phyloP scores from a whole-genome alignment of 1,139 yeast genomes.

The Hyphopichia burtonii region DNA sequence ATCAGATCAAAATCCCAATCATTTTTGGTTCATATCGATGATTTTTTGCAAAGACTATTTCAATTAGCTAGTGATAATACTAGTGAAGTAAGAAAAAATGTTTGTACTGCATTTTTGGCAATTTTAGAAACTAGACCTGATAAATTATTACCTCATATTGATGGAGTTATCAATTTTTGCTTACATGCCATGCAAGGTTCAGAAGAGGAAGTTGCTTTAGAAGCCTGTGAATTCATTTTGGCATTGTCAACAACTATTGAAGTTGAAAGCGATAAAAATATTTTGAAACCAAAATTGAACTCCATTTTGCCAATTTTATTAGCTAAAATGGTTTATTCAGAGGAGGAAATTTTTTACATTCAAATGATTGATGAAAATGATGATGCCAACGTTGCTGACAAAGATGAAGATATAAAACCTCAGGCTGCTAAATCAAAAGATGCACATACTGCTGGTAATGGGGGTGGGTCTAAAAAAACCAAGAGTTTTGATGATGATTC shows the following conservation, averaged over 20 bases:
- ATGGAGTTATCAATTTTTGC: constrained; percentile 82
- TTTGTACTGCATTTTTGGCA: constrained; percentile 76
- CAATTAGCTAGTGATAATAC: constrained; percentile 58
- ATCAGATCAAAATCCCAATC: constrained; percentile 68
- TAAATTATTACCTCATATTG: constrained; percentile 73
- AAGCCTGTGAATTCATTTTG: constrained; percentile 89
- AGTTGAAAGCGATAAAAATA: constrained; percentile 47
- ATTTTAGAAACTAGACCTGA: constrained; percentile 80
- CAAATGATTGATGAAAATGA: constrained; percentile 72
- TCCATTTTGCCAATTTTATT: constrained; percentile 72
- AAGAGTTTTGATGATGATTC: constrained; percentile 28
- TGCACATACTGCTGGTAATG: constrained; percentile 46
- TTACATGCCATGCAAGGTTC: constrained; percentile 71
- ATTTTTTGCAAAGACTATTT: constrained; percentile 63
- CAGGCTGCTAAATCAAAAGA: constrained; percentile 67
- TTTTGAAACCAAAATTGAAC: constrained; percentile 57
- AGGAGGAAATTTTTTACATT: constrained; percentile 71
- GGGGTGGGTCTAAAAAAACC: constrained; percentile 13
- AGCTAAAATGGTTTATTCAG: constrained; percentile 84
- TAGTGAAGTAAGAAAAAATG: constrained; percentile 64
- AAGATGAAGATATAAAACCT: constrained; percentile 86
- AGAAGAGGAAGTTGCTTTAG: constrained; percentile 74
- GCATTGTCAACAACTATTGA: constrained; percentile 60
- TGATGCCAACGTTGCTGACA: constrained; percentile 67
- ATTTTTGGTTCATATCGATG: constrained; percentile 63